These are phyloP conservation scores for Phaeosphaeria sp. DNA, from an alignment of 2,329 filamentous ascomycete species.

Conservation along the genomic window DNA sequence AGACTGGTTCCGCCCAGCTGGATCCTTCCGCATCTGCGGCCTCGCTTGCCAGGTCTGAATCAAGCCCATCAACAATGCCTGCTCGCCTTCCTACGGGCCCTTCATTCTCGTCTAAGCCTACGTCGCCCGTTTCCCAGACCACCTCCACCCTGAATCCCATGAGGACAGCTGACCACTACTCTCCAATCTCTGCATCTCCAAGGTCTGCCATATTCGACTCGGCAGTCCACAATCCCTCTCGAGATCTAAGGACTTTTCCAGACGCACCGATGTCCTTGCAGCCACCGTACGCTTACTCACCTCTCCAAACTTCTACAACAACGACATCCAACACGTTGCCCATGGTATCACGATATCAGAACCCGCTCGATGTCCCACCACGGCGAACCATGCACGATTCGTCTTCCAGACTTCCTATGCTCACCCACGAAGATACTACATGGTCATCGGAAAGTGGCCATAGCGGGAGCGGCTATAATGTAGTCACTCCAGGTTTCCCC, in stretches of 20 bases:
- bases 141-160: conserved; percentile 45
- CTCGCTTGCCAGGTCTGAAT: conserved; percentile 27
- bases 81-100: conserved; percentile 33
- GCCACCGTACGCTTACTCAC: conserved; percentile 21
- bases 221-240: conserved; percentile 19
- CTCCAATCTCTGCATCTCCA: conserved; percentile 43
- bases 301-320: conserved; percentile 18
- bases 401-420: conserved; percentile 34
- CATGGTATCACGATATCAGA: conserved; percentile 31
- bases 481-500: conserved; percentile 14
- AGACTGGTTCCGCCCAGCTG: conserved; percentile 36
- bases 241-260: conserved; percentile 23
- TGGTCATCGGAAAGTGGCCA: conserved; percentile 48
- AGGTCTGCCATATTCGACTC: conserved; percentile 35
- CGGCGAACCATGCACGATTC: conserved; percentile 39
- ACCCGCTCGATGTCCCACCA: conserved; percentile 36
- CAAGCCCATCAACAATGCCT: conserved; percentile 35
- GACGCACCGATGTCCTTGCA: conserved; percentile 7
- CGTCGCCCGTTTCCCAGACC: conserved; percentile 40
- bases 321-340: conserved; percentile 29
- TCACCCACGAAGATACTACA: conserved; percentile 49
- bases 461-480: conserved; percentile 27
- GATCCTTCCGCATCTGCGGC: conserved; percentile 17
- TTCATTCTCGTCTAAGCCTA: conserved; percentile 37
- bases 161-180: conserved; percentile 40